These are phyloP conservation scores for Geosmithia morbida DNA, from an alignment of 2,329 filamentous ascomycete species.

Conservation along the genomic window DNA sequence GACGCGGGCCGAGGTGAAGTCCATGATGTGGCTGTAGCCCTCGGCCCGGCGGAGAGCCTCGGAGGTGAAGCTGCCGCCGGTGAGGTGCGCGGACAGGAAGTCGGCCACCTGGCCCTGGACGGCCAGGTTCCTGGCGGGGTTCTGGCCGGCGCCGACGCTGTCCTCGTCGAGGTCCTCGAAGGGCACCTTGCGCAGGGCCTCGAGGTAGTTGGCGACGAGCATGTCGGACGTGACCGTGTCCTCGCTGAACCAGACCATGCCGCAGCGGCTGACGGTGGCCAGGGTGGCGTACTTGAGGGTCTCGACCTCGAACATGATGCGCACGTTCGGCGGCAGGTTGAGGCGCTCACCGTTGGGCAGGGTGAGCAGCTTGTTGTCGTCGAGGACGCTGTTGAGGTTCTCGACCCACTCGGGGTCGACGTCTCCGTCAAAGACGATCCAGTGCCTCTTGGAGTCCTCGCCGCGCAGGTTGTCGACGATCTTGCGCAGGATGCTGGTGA, in stretches of 20 bases:
- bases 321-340: slow-evolving; percentile 83
- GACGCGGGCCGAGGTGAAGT: slow-evolving; percentile 82
- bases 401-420: slow-evolving; percentile 99
- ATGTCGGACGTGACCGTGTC: slow-evolving; percentile 88
- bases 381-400: slow-evolving; percentile 97
- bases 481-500: slow-evolving; percentile 94
- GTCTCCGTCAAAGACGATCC: slow-evolving; percentile 98
- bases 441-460: slow-evolving; percentile 92
- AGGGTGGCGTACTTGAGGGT: slow-evolving; percentile 94
- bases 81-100: slow-evolving; percentile 61
- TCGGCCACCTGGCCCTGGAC: slow-evolving; percentile 70
- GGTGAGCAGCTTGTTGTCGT: slow-evolving; percentile 97
- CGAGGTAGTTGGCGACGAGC: slow-evolving; percentile 86
- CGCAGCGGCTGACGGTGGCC: slow-evolving; percentile 97
- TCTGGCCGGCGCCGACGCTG: slow-evolving; percentile 59
- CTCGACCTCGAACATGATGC: slow-evolving; percentile 99
- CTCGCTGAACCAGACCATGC: slow-evolving; percentile 99
- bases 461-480: slow-evolving; percentile 98
- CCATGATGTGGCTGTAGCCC: slow-evolving; percentile 92
- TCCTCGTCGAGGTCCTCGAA: slow-evolving; percentile 97
- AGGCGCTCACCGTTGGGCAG: slow-evolving; percentile 96
- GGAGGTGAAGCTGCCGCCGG: slow-evolving; percentile 65
- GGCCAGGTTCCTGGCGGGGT: slow-evolving; percentile 62
- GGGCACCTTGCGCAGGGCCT: slow-evolving; percentile 63
- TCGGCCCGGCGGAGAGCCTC: slow-evolving; percentile 64